These are phyloP conservation scores for Croton setiger DNA, from an alignment of 441 rosid species.

Conservation along the genomic window DNA sequence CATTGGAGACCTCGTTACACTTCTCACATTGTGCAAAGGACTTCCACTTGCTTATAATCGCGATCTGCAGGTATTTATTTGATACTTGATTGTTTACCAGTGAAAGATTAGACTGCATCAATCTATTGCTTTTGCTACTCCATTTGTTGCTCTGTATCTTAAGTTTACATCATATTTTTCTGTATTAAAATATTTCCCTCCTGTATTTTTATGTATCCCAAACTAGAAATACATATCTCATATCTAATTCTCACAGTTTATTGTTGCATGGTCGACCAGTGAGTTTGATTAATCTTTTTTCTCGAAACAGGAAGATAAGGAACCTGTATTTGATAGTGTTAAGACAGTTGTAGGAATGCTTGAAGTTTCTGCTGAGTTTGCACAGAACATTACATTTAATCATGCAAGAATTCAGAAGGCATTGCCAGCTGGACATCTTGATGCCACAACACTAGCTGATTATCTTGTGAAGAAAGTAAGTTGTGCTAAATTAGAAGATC, in stretches of 20 bases:
- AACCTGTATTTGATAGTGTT: constrained; percentile 85
- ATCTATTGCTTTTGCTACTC: background rate
- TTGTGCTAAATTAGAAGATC: constrained; percentile 1
- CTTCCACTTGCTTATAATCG: constrained; percentile 96
- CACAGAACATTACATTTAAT: constrained; percentile 75
- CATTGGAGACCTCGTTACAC: constrained; percentile 78
- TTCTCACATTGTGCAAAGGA: constrained; percentile 91
- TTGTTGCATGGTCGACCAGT: background rate
- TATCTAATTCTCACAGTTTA: background rate
- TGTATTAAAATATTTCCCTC: background rate
- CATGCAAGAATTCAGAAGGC: constrained; percentile 57
- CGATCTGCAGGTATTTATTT: constrained; percentile 64
- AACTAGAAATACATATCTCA: background rate
- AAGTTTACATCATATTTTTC: background rate
- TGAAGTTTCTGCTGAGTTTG: constrained; percentile 92
- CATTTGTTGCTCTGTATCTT: background rate
- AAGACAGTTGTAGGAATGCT: constrained; percentile 84
- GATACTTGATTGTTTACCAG: background rate
- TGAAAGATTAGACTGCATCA: background rate
- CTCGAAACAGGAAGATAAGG: constrained; percentile 79
- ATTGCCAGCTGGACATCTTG: constrained; percentile 88
- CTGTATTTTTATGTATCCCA: background rate
- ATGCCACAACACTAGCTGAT: constrained; percentile 95
- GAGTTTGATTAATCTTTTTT: constrained; percentile 5
- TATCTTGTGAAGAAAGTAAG: constrained; percentile 89